Percentiles rank a stretch among this genome's conserved stretches.
These are phyloP conservation scores for Stagonosporopsis chrysanthemi DNA, from an alignment of 2,329 filamentous ascomycete species.

Conservation along the genomic window DNA sequence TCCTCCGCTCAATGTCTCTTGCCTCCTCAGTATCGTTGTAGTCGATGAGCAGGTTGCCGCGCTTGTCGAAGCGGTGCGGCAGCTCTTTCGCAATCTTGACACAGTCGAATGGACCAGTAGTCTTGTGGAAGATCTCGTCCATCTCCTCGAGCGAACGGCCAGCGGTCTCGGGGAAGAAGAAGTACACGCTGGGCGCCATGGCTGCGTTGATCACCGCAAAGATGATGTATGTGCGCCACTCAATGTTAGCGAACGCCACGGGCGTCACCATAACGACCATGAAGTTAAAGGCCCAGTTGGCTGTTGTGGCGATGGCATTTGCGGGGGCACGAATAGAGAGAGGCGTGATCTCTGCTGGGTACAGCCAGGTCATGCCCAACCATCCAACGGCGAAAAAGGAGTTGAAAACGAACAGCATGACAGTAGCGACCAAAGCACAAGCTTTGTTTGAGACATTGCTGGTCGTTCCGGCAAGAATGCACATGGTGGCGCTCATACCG, in stretches of 20 bases:
- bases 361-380: constrained; percentile 70
- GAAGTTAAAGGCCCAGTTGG: constrained; percentile 59
- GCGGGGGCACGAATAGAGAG: constrained; percentile 87
- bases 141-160: constrained; percentile 52
- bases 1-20: constrained; percentile 37
- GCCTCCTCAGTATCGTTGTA: constrained; percentile 55
- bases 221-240: constrained; percentile 64
- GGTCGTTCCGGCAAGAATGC: constrained; percentile 44
- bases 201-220: constrained; percentile 64
- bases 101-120: constrained; percentile 57
- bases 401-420: constrained; percentile 93
- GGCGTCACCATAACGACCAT: constrained; percentile 73
- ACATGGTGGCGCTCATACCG: constrained; percentile 47
- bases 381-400: constrained; percentile 90
- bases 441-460: constrained; percentile 34
- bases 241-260: constrained; percentile 64
- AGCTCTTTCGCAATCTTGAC: constrained; percentile 59
- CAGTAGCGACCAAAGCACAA: constrained; percentile 60
- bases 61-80: constrained; percentile 65
- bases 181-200: constrained; percentile 65
- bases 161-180: constrained; percentile 69
- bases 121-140: constrained; percentile 70
- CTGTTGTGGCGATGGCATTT: constrained; percentile 85
- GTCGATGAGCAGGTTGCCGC: constrained; percentile 63
- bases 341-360: constrained; percentile 81